phyloP scores from a whole-genome alignment of 805 yeast genomes.

The Metschnikowia rubicola region DNA sequence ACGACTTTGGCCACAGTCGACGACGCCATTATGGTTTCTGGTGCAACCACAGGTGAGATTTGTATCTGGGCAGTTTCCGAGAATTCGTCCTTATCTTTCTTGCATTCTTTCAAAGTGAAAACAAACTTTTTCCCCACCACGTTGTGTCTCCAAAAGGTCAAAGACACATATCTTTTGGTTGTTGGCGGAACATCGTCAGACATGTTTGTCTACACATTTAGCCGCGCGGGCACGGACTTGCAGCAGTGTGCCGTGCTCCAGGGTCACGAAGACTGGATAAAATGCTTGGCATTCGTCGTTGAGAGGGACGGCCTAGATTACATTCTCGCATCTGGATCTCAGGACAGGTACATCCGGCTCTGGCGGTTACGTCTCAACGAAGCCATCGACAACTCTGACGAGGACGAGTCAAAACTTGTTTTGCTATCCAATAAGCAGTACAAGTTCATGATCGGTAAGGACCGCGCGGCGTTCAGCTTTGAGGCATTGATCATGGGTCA shows the following conservation, averaged over 20 bases:
- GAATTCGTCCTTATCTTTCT: conserved; percentile 21
- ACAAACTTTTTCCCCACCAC: conserved; percentile 48
- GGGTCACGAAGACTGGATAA: conserved; percentile 98
- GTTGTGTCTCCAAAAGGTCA: conserved; percentile 33
- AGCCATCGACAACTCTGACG: conserved; percentile 53
- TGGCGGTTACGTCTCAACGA: conserved; percentile 73
- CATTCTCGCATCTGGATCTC: conserved; percentile 84
- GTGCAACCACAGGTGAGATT: conserved; percentile 61
- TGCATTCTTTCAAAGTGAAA: conserved; percentile 33
- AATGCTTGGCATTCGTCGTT: conserved; percentile 59
- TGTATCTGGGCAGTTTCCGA: conserved; percentile 46
- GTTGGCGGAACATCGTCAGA: conserved; percentile 67
- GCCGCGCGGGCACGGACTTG: conserved; percentile 19
- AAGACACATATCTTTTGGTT: conserved; percentile 47
- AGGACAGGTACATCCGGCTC: conserved; percentile 85
- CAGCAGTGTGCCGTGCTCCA: conserved; percentile 51
- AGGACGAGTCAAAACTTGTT: conserved; percentile 48
- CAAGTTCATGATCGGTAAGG: conserved; percentile 40
- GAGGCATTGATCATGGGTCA: conserved; percentile 97
- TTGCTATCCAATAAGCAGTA: conserved; percentile 71
- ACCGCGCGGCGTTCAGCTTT: conserved; percentile 60
- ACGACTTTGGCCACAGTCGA: conserved; percentile 47
- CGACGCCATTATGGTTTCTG: conserved; percentile 48
- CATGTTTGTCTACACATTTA: conserved; percentile 54
- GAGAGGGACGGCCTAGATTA: conserved; percentile 47